Base-by-base conservation (phyloP, 2,329 filamentous ascomycete species). In the Neofusicoccum cordaticola region DNA sequence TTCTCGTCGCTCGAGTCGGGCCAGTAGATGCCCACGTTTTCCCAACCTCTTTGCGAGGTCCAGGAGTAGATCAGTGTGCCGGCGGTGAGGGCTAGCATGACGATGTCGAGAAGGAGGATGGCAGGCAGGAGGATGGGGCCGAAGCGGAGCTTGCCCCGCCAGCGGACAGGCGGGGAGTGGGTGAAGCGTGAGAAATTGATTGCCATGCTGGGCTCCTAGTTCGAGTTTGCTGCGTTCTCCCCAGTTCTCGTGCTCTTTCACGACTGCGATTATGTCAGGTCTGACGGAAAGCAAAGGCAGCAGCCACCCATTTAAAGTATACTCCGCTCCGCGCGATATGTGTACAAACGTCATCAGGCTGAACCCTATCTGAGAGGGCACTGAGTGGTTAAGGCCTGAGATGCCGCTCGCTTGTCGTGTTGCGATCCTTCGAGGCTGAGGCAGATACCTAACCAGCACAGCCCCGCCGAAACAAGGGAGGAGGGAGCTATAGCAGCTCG, bases 401-500 rank as follows among this genome's bases (percentile, higher is more conserved):
- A 11, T 13, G 5, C 27, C 27, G 27, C 27, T 31, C 27, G 27
- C 27, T 31, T 31, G 37, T 48, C 45, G 37, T 34, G 52, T 56
- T 56, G 27, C 39, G 51, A 56, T 56, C 37, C 52, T 56, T 56
- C 37, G 52, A 41, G 52, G 52, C 52, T 56, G 52, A 39, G 52
- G 19, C 19, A 41, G 50, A 12, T 22, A 53, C 11, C n/a, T 39
- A 39, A 3, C 13, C 37, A 42, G 37, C 52, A 56, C 52, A 56
- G 52, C 52, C 52, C 52, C 52, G 13, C 19, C 41, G 50, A 53
- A 41, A 17, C 50, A 31, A 45, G 13, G 27, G 27, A 3, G 48
- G 17, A 7, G n/a, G 34, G 34, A 53, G 34, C n/a, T 35, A 34
- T 52, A 35, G 34, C 37, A 52, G 31, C 31, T 37, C 17, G 34